Conservation (phyloP, 345 rosid species). For the Hypericum perforatum region DNA sequence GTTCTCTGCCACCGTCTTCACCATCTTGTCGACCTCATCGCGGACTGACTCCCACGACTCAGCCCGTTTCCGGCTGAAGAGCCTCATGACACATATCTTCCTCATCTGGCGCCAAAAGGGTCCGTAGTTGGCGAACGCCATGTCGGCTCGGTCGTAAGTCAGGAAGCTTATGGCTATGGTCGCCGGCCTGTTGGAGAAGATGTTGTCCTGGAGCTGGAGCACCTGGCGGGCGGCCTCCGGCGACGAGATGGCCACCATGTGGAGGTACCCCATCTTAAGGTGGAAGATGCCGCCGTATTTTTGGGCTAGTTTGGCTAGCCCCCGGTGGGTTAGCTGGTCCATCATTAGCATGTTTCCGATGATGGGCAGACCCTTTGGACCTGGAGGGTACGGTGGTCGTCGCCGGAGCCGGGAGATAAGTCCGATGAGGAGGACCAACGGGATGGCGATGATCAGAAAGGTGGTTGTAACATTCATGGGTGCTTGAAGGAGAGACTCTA, state of each 20-base stretch:
- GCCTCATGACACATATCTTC: constrained; percentile 76
- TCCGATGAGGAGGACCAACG: constrained; percentile 35
- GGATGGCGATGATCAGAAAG: constrained; percentile 21
- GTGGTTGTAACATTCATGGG: constrained; percentile 1
- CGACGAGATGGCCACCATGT: constrained; percentile 60
- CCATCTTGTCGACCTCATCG: constrained; percentile 59
- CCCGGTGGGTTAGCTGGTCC: constrained; percentile 92
- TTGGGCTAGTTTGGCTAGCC: constrained; percentile 51
- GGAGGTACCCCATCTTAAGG: constrained; percentile 64
- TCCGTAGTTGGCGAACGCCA: constrained; percentile 96
- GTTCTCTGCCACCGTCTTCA: constrained; percentile 31
- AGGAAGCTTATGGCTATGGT: constrained; percentile 69
- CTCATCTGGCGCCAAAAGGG: constrained; percentile 99
- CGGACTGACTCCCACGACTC: constrained; percentile 93
- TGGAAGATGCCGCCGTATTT: constrained; percentile 77
- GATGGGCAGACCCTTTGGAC: constrained; percentile 75
- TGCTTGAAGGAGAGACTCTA: constrained; percentile 15
- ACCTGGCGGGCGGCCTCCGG: constrained; percentile 72
- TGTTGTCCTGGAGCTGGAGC: constrained; percentile 74
- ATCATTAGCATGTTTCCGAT: constrained; percentile 82
- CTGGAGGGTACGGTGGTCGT: constrained; percentile 62
- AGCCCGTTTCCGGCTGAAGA: constrained; percentile 83
- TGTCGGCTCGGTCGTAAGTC: constrained; percentile 83
- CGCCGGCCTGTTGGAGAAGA: constrained; percentile 83
- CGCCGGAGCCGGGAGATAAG: constrained; percentile 27